phyloP scores from a whole-genome alignment of 176 grass and related monocot species.

The Cenchrus americanus region DNA sequence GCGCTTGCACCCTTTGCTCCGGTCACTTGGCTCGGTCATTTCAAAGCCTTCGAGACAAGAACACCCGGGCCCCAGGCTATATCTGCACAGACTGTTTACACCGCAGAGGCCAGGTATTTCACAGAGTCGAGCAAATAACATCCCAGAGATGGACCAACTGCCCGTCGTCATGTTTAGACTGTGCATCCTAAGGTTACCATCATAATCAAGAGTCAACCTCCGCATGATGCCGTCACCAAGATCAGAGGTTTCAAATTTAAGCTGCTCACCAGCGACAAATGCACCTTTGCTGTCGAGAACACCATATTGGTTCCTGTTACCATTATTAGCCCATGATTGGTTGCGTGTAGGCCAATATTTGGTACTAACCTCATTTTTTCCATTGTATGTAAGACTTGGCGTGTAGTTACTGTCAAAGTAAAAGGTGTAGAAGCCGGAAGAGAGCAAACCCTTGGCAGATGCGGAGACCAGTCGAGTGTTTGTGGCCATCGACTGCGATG shows the following conservation, averaged over 20 bases:
- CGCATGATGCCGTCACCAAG: conserved; percentile 37
- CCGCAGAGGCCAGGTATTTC: conserved; percentile 61
- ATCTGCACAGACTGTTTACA: conserved; percentile 51
- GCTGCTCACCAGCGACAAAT: conserved; percentile 43
- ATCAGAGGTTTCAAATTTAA: conserved; percentile 56
- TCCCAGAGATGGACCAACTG: conserved; percentile 53
- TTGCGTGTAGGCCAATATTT: conserved; percentile 44
- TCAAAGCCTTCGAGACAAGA: conserved; percentile 57
- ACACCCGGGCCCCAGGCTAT: conserved; percentile 14
- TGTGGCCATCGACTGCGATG: conserved; percentile 43
- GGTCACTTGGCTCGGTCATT: conserved; percentile 46
- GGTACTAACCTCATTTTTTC: conserved; percentile 32
- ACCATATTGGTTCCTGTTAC: conserved; percentile 41
- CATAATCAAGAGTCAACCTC: conserved; percentile 69
- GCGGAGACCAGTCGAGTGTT: conserved; percentile 46
- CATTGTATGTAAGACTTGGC: conserved; percentile 47
- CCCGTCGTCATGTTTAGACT: conserved; percentile 38
- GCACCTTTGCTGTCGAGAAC: conserved; percentile 39
- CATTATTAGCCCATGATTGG: conserved; percentile 21
- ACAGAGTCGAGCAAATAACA: conserved; percentile 39
- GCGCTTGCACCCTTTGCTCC: conserved; percentile 55
- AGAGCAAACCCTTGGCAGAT: conserved; percentile 32
- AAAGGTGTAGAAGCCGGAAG: conserved; percentile 53
- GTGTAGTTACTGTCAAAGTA: conserved; percentile 49
- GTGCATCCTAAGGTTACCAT: conserved; percentile 61